Evolutionary conservation across 2,329 filamentous ascomycete species (phyloP).

Genomic region (Sporothrix phasma): DNA sequence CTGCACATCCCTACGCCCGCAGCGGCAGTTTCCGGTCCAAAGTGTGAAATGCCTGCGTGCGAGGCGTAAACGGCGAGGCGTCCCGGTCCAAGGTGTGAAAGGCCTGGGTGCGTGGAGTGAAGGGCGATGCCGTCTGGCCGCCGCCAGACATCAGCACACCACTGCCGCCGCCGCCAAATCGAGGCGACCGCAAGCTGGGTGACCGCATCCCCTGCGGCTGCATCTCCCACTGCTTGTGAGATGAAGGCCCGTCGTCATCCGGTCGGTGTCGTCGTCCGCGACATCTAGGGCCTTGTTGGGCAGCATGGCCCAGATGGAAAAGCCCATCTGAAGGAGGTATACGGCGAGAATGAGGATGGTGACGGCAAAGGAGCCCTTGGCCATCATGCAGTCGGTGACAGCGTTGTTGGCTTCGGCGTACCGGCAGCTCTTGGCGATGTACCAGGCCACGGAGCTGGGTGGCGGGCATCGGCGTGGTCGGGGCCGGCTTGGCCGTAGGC

Average conservation of each 20-base stretch:
- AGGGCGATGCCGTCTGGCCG: slow-evolving; percentile 6
- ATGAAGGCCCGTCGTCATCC: slow-evolving; percentile 25
- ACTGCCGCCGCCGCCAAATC: background rate
- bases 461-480: slow-evolving; percentile 56
- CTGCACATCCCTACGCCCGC: slow-evolving; percentile 23
- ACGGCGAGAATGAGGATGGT: slow-evolving; percentile 60
- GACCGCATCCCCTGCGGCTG: slow-evolving; percentile 7
- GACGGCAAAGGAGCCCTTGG: slow-evolving; percentile 56
- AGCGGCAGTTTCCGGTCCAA: slow-evolving; percentile 49
- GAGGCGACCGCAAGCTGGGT: background rate
- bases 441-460: slow-evolving; percentile 61
- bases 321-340: slow-evolving; percentile 41
- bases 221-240: slow-evolving; percentile 42
- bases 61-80: slow-evolving; percentile 16
- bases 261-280: slow-evolving; percentile 31
- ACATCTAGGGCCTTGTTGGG: slow-evolving; percentile 46
- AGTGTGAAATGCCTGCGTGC: slow-evolving; percentile 45
- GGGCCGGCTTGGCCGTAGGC: slow-evolving; percentile 62
- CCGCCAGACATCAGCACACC: background rate
- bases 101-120: slow-evolving; percentile 27
- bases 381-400: slow-evolving; percentile 53
- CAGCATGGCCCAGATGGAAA: slow-evolving; percentile 49
- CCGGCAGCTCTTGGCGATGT: slow-evolving; percentile 59
- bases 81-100: slow-evolving; percentile 23
- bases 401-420: slow-evolving; percentile 45